phyloP scores from a whole-genome alignment of 2,329 filamentous ascomycete species.

The Tolypocladium tundrense region DNA sequence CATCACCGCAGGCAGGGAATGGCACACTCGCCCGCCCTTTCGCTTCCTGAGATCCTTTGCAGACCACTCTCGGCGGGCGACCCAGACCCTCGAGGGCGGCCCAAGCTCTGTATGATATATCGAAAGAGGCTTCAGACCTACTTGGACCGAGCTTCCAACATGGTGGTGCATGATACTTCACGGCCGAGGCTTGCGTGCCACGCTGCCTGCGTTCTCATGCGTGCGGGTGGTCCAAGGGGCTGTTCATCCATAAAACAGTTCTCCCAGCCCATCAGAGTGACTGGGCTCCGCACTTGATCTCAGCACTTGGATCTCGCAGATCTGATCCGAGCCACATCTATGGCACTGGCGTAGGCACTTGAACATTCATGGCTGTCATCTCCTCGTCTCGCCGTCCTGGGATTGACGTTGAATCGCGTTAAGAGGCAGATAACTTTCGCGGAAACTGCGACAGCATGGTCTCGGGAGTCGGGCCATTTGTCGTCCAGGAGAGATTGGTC shows the following conservation, averaged over 20 bases:
- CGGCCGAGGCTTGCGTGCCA: conserved; percentile 3
- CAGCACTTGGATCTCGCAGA: conserved; percentile 43
- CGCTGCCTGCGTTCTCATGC: conserved; percentile 45
- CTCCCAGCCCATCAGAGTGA: conserved; percentile 33
- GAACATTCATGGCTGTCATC: conserved; percentile 52
- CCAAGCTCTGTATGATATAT: too few relatives aligned
- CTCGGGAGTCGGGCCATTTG: conserved; percentile 49
- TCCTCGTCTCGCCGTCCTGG: conserved; percentile 26
- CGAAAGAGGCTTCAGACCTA: too few relatives aligned
- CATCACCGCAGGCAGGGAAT: too few relatives aligned
- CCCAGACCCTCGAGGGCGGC: too few relatives aligned
- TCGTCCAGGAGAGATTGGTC: conserved; percentile 38
- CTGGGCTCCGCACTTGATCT: conserved; percentile 44
- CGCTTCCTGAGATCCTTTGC: too few relatives aligned
- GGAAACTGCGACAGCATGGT: conserved; percentile 57
- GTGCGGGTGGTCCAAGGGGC: conserved; percentile 51
- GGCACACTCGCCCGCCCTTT: too few relatives aligned
- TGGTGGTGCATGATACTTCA: neutral
- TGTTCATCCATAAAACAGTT: conserved; percentile 44
- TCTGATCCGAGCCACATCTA: conserved; percentile 48
- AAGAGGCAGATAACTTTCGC: conserved; percentile 42
- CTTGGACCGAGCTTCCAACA: neutral
- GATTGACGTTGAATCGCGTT: conserved; percentile 52
- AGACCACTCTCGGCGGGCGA: too few relatives aligned
- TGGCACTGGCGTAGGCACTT: conserved; percentile 51